phyloP scores from a whole-genome alignment of 768 basidiomycete genomes.

The Candolleomyces eurysporus region DNA sequence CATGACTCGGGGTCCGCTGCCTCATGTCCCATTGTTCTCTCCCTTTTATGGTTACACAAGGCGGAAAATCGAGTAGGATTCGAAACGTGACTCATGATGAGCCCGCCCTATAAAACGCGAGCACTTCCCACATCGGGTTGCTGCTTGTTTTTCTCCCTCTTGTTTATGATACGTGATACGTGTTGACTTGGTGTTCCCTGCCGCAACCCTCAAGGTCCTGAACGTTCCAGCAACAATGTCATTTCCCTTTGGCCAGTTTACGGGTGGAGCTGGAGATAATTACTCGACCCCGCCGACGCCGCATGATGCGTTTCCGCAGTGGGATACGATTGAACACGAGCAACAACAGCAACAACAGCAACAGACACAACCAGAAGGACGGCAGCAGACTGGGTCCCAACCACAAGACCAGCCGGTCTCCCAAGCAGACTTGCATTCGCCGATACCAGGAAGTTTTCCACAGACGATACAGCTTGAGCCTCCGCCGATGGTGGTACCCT shows the following conservation, averaged over 20 bases:
- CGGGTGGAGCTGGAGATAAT: slow-evolving; percentile 35
- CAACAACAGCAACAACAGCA: slow-evolving; percentile 38
- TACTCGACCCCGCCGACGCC: slow-evolving; percentile 50
- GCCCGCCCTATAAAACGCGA: slow-evolving; percentile 32
- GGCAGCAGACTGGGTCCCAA: slow-evolving; percentile 18
- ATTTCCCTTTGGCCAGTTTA: slow-evolving; percentile 44
- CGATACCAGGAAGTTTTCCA: slow-evolving; percentile 9
- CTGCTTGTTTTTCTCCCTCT: slow-evolving; percentile 16
- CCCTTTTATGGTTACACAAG: slow-evolving; percentile 9
- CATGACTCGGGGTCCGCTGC: slow-evolving; percentile 21
- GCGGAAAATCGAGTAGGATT: slow-evolving; percentile 4
- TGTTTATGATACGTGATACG: slow-evolving; percentile 13
- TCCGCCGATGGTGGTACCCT: slow-evolving; percentile 12
- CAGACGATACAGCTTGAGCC: slow-evolving; percentile 15
- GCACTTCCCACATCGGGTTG: slow-evolving; percentile 13
- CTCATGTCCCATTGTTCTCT: slow-evolving; percentile 35
- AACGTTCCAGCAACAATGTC: slow-evolving; percentile 37
- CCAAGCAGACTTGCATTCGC: slow-evolving; percentile 21
- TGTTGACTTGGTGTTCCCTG: slow-evolving; percentile 5
- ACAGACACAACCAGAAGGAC: slow-evolving; percentile 30
- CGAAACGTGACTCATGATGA: slow-evolving; percentile 26
- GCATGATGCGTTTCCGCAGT: slow-evolving; percentile 36
- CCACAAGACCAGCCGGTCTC: slow-evolving; percentile 23
- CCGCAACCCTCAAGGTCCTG: no score
- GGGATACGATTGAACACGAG: slow-evolving; percentile 42